Base-by-base conservation (phyloP, 805 yeast genomes). In the Ogataea ramenticola region DNA sequence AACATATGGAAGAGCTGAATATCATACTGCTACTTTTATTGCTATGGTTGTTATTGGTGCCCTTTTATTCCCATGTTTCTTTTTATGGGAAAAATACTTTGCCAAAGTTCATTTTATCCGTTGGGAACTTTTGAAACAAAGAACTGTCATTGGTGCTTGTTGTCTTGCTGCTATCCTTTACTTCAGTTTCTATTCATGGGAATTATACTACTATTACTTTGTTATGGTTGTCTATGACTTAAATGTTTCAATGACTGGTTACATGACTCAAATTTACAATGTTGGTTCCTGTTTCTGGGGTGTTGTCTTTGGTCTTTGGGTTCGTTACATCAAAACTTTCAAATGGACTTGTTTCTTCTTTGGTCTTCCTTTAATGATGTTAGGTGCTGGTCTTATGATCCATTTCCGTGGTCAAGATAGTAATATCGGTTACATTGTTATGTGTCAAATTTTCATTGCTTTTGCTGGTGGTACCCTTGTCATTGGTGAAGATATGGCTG, bases 21-120 rank as follows among this genome's bases (percentile, higher is more conserved):
- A 67, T 64, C 50, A 47, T 14, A 64, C 65, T 46, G 70, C 71
- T 19, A 61, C 65, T 41, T 56, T 71, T 54, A 71, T 71, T 47
- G 74, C 68, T 27, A 67, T 70, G 74, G 49, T 68, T 21, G 60
- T 66, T 36, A 59, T 68, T 47, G 75, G 75, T 46, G 61, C 64
- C 35, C 45, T 61, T 3, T 44, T 69, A 7, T 52, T 70, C 44
- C 57, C 67, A 21, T 46, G 48, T 8, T 69, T 62, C 45, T 56
- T 55, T 5, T 35, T 66, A 21, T 68, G 64, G 54, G 75, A 71
- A 52, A 52, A 54, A 40, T 60, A 42, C 42, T 51, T 55, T 30
- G 64, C 64, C 27, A 47, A 43, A 22, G 43, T 45, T 11, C 60
- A 51, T 30, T 59, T 61, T 48, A 52, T 61, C 36, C 47, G 49